Evolutionary conservation across 345 rosid species (phyloP).

Genomic region (Eucalyptus coolabah): DNA sequence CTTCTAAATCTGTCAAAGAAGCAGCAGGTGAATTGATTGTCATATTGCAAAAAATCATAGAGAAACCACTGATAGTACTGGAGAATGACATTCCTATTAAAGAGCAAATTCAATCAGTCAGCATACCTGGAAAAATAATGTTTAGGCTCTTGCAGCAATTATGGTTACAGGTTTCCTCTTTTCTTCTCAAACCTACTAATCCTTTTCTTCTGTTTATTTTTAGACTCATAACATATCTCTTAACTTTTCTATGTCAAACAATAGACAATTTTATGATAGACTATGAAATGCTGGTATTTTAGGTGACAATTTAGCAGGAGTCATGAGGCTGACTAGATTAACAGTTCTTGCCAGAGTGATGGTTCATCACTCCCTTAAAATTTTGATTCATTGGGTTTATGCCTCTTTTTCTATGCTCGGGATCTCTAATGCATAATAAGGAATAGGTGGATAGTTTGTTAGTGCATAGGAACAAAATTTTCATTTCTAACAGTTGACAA

Average conservation of each 20-base stretch:
- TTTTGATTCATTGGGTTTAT: background rate
- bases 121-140: conserved; percentile 44
- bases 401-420: background rate
- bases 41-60: conserved; percentile 46
- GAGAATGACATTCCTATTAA: conserved; percentile 23
- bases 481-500: background rate
- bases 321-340: background rate
- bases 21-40: conserved; percentile 61
- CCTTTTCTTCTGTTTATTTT: background rate
- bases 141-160: conserved; percentile 59
- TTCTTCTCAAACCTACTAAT: background rate
- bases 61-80: conserved; percentile 28
- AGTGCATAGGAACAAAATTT: background rate
- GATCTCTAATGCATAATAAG: background rate
- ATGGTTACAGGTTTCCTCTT: conserved; percentile 67
- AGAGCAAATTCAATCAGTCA: conserved; percentile 27
- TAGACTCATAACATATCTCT: background rate
- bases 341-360: background rate
- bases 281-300: background rate
- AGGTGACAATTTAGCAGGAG: background rate
- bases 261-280: background rate
- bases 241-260: background rate
- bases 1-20: conserved; percentile 70
- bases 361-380: background rate
- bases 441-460: background rate